Base-by-base conservation (phyloP, 805 yeast genomes). In the Brettanomyces custersianus region DNA sequence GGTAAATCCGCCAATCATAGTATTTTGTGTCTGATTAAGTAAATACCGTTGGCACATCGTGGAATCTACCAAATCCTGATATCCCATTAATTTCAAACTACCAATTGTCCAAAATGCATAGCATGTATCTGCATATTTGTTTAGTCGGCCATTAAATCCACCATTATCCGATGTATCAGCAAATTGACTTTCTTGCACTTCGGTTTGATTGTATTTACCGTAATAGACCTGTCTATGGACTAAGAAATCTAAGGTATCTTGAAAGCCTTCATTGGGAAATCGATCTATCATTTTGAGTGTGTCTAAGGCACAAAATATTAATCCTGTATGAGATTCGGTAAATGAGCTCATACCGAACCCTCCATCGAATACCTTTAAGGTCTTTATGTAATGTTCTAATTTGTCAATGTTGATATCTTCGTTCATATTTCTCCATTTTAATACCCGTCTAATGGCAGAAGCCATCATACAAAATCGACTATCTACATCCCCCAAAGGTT, bases 61-160 rank as follows among this genome's bases (percentile, higher is more conserved):
- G 5, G 39, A 24, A 41, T 76, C 62, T 1, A 70, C 44, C 11
- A 74, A 49, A 0, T 40, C 38, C 0, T 36, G 35, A 16, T 18
- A 16, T 5, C 45, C 41, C 0, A 84, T 46, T 11, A 80, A 45
- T 2, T 51, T 46, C 41, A 85, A 59, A 4, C 84, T 63, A 2
- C 74, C 88, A 12, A 75, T 48, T 31, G 74, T 71, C 96, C 96
- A 87, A 67, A 86, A 87, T 5, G 80, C 72, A 51, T 87, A 87
- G 60, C 96, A 87, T 0, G 94, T 80, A 55, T 87, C 96, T 4
- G 81, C 81, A 39, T 66, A 70, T 54, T 87, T 87, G 54, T 85
- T 85, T n/a, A 73, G 76, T 32, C 96, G 65, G 1, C 96, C 96
- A 54, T 86, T 84, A 52, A 83, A 77, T 0, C 90, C 90, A 2